phyloP scores from a whole-genome alignment of 495 filamentous ascomycete species.

The Neurospora terricola region DNA sequence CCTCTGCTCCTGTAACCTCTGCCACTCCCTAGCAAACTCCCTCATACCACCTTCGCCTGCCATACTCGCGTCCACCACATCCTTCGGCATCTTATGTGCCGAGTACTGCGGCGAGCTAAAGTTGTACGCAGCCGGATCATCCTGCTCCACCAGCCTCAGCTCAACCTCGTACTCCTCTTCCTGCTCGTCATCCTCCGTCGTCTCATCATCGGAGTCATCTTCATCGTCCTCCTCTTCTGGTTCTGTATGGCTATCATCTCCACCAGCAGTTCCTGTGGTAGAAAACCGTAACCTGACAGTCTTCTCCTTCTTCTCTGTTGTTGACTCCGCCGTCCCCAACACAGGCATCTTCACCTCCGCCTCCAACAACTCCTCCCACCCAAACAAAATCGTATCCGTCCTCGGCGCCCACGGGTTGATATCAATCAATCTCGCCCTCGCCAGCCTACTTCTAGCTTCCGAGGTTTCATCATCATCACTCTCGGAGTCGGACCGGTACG shows the following conservation, averaged over 20 bases:
- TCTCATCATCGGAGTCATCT: conserved; percentile 22
- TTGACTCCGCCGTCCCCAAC: conserved; percentile 24
- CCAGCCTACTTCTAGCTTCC: conserved; percentile 14
- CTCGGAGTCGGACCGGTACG: conserved; percentile 45
- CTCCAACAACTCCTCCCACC: conserved; percentile 76
- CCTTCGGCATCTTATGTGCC: conserved; percentile 88
- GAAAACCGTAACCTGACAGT: not conserved
- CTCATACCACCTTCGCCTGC: conserved; percentile 64
- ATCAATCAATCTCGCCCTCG: conserved; percentile 75
- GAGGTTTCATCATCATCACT: conserved; percentile 32
- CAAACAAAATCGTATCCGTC: conserved; percentile 83
- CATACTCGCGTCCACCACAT: conserved; percentile 84
- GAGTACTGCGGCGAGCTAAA: conserved; percentile 84
- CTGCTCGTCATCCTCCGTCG: conserved; percentile 38
- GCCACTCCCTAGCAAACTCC: conserved; percentile 84
- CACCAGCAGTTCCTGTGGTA: not conserved
- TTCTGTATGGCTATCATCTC: not conserved
- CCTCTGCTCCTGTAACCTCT: conserved; percentile 44
- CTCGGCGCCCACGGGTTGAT: conserved; percentile 90
- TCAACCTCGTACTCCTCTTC: conserved; percentile 60
- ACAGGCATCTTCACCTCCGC: conserved; percentile 48
- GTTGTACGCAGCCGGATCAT: conserved; percentile 78
- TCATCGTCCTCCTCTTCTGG: conserved; percentile 6
- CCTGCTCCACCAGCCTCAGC: conserved; percentile 67
- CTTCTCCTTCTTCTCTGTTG: conserved; percentile 18